Evolutionary conservation across 352 stramenopile species (phyloP).

Genomic region (Phytopythium cucurbitacearum): DNA sequence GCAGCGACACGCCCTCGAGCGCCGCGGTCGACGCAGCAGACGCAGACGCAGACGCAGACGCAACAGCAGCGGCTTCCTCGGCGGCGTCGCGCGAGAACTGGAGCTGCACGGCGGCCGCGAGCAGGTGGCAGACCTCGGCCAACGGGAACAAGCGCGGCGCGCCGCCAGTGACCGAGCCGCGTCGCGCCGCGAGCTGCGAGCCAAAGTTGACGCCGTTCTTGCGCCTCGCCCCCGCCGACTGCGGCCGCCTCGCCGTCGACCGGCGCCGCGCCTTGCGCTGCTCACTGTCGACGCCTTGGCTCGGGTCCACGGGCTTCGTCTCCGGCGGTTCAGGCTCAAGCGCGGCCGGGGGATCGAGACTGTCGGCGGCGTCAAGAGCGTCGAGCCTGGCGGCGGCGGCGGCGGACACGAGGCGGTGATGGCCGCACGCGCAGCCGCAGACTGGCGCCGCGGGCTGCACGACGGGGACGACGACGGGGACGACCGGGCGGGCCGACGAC

Average conservation of each 20-base stretch:
- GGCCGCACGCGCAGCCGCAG: slow-evolving; percentile 47
- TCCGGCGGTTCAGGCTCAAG: too few relatives aligned
- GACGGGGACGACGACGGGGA: background rate
- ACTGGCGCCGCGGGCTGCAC: slow-evolving; percentile 7
- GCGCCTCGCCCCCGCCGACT: slow-evolving; percentile 20
- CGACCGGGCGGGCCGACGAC: background rate
- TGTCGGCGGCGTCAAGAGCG: too few relatives aligned
- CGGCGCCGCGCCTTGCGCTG: slow-evolving; percentile 17
- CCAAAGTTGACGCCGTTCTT: slow-evolving; percentile 50
- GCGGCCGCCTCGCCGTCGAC: slow-evolving; percentile 24
- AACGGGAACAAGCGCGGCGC: slow-evolving; percentile 46
- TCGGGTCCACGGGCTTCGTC: too few relatives aligned
- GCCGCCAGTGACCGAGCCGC: slow-evolving; percentile 20
- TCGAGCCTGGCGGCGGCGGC: slow-evolving; percentile 7
- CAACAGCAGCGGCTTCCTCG: slow-evolving; percentile 13
- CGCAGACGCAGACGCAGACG: too few relatives aligned
- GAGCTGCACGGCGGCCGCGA: slow-evolving; percentile 56
- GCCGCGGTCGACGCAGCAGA: background rate
- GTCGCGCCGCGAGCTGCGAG: slow-evolving; percentile 18
- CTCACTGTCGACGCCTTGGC: slow-evolving; percentile 12
- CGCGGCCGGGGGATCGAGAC: too few relatives aligned
- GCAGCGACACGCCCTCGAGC: slow-evolving; percentile 11
- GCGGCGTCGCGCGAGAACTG: slow-evolving; percentile 50
- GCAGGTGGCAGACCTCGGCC: slow-evolving; percentile 51
- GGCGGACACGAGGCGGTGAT: slow-evolving; percentile 28